Conservation (phyloP, 257 asterid genomes). For the Solanum chiquidenum region DNA sequence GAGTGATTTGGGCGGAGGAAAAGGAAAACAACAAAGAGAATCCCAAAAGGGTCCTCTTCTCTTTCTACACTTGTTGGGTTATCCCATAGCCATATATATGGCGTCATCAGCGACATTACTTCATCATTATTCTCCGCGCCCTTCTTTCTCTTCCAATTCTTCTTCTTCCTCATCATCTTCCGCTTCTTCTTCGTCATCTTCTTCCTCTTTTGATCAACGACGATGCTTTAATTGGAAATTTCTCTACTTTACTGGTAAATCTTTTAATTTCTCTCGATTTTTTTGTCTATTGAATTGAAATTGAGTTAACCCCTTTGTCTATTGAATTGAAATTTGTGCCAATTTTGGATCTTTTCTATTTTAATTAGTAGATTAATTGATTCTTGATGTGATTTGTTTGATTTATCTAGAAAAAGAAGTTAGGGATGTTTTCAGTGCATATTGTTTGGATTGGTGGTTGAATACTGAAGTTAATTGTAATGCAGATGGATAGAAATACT, state of each 20-base stretch:
- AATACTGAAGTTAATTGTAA: background rate
- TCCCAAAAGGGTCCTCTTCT: background rate
- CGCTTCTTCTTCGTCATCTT: slow-evolving; percentile 16
- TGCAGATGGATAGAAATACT: background rate
- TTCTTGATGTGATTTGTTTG: background rate
- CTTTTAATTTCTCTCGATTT: background rate
- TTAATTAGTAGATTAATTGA: background rate
- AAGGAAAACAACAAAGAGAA: background rate
- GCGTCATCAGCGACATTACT: slow-evolving; percentile 31
- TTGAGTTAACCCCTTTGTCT: background rate
- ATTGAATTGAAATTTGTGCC: background rate
- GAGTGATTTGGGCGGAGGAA: background rate
- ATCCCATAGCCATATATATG: slow-evolving; percentile 11
- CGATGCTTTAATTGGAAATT: slow-evolving; percentile 16
- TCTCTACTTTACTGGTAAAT: slow-evolving; percentile 37
- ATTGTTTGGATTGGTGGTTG: background rate
- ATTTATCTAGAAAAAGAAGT: background rate
- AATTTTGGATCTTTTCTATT: background rate
- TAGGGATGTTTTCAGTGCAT: background rate
- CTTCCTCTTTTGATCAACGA: slow-evolving; percentile 17
- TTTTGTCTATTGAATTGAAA: background rate
- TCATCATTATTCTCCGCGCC: slow-evolving; percentile 22
- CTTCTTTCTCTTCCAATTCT: slow-evolving; percentile 13
- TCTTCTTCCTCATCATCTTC: slow-evolving; percentile 27
- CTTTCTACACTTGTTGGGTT: background rate